Evolutionary conservation across 2,329 filamentous ascomycete genomes (phyloP), one percentile per base, ranked within the genome.

Genomic region (Hymenoscyphus fraxineus): DNA sequence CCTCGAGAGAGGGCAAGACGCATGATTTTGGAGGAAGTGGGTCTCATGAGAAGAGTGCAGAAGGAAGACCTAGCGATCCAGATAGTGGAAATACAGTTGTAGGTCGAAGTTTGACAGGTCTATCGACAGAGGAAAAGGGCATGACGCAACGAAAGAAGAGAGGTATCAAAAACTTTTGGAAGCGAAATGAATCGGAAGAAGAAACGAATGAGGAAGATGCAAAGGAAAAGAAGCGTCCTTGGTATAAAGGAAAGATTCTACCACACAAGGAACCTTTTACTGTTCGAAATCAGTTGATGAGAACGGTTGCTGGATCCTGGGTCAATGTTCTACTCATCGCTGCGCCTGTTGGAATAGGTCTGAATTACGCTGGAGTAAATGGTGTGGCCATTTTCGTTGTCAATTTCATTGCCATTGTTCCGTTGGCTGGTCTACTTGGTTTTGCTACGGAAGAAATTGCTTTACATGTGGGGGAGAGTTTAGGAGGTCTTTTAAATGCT

Each of bases 361-460:
- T 94, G 61, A 85, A 91, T 72, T 92, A 89, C 73, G 78, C 86
- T 4, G 71, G 75, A 12, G 78, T 90, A 60, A 81, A 83, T 72
- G 80, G 82, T 2, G 81, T 89, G 64, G 84, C 82, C 39, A 81
- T 95, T 58, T 97, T 97, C 73, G 85, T 93, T 63, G 85, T 97
- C 77, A 97, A 97, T 79, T 97, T 97, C 73, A 85, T 97, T 68
- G 94, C 93, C 66, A 97, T 97, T 70, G 88, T 97, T 65, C 93
- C 93, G 0, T 82, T 97, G 51, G 94, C 94, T 2, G 91, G 89
- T 15, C 88, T 97, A 81, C 82, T 98, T 31, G 89, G 90, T 71
- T 96, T 90, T 73, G 91, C 92, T 0, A 97, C 94, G 0, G 94
- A 98, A 76, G 93, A 97, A 76, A 89, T 97, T 68, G 91, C 93